These are phyloP conservation scores for Auricularia sp. DNA, from an alignment of 768 basidiomycete genomes.

Conservation along the genomic window DNA sequence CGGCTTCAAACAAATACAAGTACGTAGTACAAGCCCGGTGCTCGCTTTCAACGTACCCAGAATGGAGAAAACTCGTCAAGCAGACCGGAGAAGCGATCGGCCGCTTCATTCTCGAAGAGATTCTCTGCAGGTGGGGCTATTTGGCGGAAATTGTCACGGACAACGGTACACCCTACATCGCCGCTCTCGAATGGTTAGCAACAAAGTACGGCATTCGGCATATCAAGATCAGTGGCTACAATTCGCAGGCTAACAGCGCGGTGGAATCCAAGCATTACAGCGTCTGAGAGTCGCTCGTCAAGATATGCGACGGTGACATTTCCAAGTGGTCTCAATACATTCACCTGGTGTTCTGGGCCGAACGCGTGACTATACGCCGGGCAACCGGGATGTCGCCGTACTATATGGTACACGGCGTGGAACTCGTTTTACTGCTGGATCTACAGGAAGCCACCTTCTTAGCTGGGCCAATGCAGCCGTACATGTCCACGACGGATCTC, in stretches of 20 bases:
- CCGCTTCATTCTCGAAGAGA: slow-evolving; percentile 7
- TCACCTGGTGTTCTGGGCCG: slow-evolving; percentile 13
- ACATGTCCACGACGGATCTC: slow-evolving; percentile 11
- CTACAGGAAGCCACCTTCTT: slow-evolving; percentile 26
- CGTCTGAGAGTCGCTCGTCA: slow-evolving; percentile 26
- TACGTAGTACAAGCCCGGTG: slow-evolving; percentile 15
- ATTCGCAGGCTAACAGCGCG: slow-evolving; percentile 32
- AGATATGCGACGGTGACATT: slow-evolving; percentile 25
- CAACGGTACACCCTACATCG: slow-evolving; percentile 27
- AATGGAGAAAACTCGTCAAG: slow-evolving; percentile 12
- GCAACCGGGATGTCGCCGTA: slow-evolving; percentile 13
- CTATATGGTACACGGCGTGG: slow-evolving; percentile 14
- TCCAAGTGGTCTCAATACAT: slow-evolving; percentile 22
- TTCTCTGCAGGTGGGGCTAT: slow-evolving; percentile 8
- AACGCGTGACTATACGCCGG: slow-evolving; percentile 9
- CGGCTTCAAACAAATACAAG: background rate
- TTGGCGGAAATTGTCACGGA: slow-evolving; percentile 31
- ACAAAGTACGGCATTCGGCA: slow-evolving; percentile 26
- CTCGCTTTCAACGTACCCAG: slow-evolving; percentile 14
- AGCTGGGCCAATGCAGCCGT: slow-evolving; percentile 4
- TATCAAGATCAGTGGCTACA: slow-evolving; percentile 33
- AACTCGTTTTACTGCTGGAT: slow-evolving; percentile 25
- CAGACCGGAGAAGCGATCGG: slow-evolving; percentile 12
- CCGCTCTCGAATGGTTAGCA: slow-evolving; percentile 15
- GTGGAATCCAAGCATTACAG: slow-evolving; percentile 24